Conservation (phyloP, 2,329 filamentous ascomycete species). For the Paraphaeosphaeria minitans region DNA sequence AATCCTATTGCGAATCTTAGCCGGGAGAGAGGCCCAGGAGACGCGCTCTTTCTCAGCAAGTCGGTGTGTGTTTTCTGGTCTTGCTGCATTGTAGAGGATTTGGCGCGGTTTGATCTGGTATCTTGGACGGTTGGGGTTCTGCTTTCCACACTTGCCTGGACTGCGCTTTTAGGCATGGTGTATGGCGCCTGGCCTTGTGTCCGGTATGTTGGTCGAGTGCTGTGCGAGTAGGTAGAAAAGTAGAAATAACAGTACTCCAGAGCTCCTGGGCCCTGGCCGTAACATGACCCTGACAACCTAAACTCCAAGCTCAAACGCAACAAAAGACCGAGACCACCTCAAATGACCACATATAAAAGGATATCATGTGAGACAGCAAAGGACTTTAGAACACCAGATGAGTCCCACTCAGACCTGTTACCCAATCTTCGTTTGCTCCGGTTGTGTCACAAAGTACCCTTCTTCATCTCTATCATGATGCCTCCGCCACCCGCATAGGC, state of each 20-base stretch:
- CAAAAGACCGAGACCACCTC: background rate
- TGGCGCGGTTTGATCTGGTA: too few species aligned
- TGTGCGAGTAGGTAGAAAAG: too few species aligned
- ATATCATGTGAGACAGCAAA: background rate
- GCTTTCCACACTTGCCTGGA: too few species aligned
- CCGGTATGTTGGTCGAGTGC: too few species aligned
- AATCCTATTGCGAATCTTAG: too few species aligned
- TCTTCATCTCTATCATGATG: constrained; percentile 13
- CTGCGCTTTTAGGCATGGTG: too few species aligned
- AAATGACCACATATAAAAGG: background rate
- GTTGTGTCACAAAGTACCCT: constrained; percentile 11
- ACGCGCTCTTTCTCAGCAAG: too few species aligned
- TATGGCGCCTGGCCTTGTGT: too few species aligned
- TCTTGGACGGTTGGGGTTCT: too few species aligned
- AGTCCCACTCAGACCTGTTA: background rate
- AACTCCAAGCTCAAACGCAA: background rate
- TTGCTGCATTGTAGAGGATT: too few species aligned
- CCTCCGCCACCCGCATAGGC: background rate
- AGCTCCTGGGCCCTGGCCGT: background rate
- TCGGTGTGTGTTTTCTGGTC: too few species aligned
- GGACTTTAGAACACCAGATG: background rate
- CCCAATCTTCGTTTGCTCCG: constrained; percentile 37
- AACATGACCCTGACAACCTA: background rate
- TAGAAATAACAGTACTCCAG: background rate
- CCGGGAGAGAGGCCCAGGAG: too few species aligned